Base-by-base conservation (phyloP, 352 stramenopile genomes). In the Globisporangium perplexum region DNA sequence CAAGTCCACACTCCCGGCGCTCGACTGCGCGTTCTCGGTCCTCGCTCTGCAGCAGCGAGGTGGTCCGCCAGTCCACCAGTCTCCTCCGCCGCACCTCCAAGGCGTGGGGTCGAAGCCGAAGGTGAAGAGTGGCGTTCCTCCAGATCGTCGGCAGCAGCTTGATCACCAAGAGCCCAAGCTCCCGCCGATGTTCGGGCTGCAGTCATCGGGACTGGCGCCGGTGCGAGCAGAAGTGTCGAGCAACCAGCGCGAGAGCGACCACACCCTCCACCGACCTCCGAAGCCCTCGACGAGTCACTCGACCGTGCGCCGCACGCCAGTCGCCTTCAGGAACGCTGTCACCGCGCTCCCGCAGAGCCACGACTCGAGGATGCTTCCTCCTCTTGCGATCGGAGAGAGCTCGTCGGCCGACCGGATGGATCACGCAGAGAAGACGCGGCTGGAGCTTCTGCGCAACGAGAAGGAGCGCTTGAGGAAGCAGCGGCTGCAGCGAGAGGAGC, bases 391-490 rank as follows among this genome's bases (percentile, higher is more conserved):
- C 22, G 54, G 58, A 20, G 42, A 49, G 2, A 70, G 56, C 24
- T 45, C 47, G 30, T 55, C 47, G 1, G 30, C 66, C n/a, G 61
- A 65, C 30, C 61, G 72, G 17, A 54, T 86, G 38, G 62, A 62
- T 31, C 71, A 78, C 38, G 74, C 73, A 14, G 65, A 72, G 22
- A 67, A 74, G 28, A 60, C 66, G 20, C 72, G 77, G 4, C 44
- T 38, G 0, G 71, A 86, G 44, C 46, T 79, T 43, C 69, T 72
- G 30, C 52, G 66, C 28, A 44, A 69, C 2, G 69, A 80, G 23
- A 77, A 70, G 55, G 63, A 82, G 6, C 70, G 73, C 1, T 63
- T 82, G 33, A 60, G 63, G 24, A 84, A 79, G 23, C 70, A 81
- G 30, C 49, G 70, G 8, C 7, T 65, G 43, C 53, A 68, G 35